A percentile compares a stretch with the other conserved stretches of the same genome.
Conservation (phyloP, 495 filamentous ascomycete species). For the Hyphodiscus hymeniophilus region DNA sequence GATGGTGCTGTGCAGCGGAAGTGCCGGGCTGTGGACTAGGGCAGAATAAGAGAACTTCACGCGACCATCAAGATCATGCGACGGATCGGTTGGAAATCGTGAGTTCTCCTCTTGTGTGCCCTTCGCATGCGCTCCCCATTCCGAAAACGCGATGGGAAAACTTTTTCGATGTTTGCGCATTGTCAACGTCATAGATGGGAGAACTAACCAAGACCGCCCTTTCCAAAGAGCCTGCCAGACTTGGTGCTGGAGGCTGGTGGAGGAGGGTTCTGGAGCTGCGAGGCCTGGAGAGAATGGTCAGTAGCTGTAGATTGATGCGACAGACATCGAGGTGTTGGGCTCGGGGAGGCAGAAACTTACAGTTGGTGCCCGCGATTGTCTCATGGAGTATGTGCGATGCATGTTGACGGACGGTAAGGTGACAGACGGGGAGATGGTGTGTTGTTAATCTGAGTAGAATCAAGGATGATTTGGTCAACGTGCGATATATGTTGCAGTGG, state of each 20-base stretch:
- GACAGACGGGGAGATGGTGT: neutral
- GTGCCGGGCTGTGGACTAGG: neutral
- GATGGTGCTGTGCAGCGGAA: neutral
- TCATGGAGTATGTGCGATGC: constrained; percentile 99
- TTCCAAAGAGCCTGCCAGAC: constrained; percentile 78
- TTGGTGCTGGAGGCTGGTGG: constrained; percentile 90
- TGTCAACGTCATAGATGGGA: constrained; percentile 10
- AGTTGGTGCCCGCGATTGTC: constrained; percentile 88
- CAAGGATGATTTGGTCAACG: too few relatives aligned
- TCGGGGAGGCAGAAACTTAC: constrained; percentile 10
- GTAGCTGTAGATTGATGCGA: neutral
- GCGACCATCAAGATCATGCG: constrained; percentile 6
- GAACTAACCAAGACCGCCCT: constrained; percentile 64
- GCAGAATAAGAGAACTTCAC: neutral
- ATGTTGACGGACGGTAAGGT: constrained; percentile 38
- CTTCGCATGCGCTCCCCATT: neutral
- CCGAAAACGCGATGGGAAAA: neutral
- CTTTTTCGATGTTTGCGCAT: neutral
- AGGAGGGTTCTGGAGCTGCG: constrained; percentile 84
- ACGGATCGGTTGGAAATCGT: neutral
- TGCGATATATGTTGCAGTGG: neutral
- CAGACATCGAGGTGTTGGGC: neutral
- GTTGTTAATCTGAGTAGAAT: neutral
- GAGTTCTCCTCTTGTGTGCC: neutral
- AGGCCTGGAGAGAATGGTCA: constrained; percentile 36